Percentiles rank a stretch among this genome's conserved stretches.
Evolutionary conservation across 768 basidiomycete genomes (phyloP).

Genomic region (Calocera cornea): DNA sequence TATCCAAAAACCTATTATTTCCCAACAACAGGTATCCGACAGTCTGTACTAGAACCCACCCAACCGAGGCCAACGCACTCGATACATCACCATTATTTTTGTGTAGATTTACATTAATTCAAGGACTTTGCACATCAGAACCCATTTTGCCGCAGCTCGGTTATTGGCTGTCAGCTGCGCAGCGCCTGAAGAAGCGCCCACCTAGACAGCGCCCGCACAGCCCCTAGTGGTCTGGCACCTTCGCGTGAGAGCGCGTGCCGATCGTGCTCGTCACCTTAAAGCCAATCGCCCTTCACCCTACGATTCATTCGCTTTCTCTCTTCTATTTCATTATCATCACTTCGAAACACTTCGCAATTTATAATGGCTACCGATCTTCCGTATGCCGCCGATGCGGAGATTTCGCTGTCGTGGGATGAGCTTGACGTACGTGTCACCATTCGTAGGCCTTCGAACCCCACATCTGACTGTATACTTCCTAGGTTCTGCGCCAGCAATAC

Average conservation of each 20-base stretch:
- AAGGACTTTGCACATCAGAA: neutral
- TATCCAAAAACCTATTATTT: neutral
- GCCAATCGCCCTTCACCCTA: neutral
- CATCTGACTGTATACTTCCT: constrained; percentile 4
- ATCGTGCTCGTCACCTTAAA: neutral
- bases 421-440: constrained; percentile 54
- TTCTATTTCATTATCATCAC: neutral
- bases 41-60: neutral
- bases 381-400: constrained; percentile 89
- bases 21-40: neutral
- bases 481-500: constrained; percentile 82
- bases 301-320: neutral
- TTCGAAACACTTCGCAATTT: no score
- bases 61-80: neutral
- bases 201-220: neutral
- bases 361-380: constrained; percentile 65
- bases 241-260: neutral
- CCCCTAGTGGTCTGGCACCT: neutral
- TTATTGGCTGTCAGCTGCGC: neutral
- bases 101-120: neutral
- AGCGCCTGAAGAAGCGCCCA: neutral
- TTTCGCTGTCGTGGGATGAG: constrained; percentile 79
- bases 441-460: neutral
- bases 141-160: neutral
- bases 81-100: neutral